Evolutionary conservation across 2,329 filamentous ascomycete species (phyloP), one percentile per base, ranked within the genome.

Genomic region (Ophiostoma sp.): DNA sequence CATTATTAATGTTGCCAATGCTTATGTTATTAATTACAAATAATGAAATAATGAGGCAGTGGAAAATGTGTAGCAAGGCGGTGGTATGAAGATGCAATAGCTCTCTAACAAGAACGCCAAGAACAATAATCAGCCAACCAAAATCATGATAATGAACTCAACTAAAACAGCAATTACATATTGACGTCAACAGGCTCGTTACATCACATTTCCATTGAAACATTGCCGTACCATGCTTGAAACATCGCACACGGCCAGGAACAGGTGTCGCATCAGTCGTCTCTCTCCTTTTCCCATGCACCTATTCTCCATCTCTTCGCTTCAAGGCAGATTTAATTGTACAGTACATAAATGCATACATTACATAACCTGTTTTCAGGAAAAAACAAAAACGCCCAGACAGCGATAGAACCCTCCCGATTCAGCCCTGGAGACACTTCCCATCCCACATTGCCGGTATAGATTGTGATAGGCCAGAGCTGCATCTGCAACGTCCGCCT

Each of bases 381-480:
- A 41, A 15, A 31, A 48, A 17, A 17, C 41, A 68, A 65, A 65
- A 67, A 60, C n/a, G 69, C 64, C 27, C 44, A 39, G 31, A 39
- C 23, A 44, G 36, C 36, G 31, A 44, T 27, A 69, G 33, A 52
- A 36, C 35, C 35, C 41, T 17, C n/a, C 23, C n/a, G 23, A 27
- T 10, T 27, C 20, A 48, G 15, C 57, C 48, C 20, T 23, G 3
- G 11, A 31, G 52, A 11, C 48, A 23, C 35, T 44, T 57, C 33
- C 68, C 33, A 36, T 67, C 33, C 70, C 70, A 54, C 33, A 33
- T 35, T 15, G 65, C 54, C 67, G 70, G 70, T 68, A 71, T 23
- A n/a, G 33, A 66, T 23, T 33, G 54, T 69, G 68, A 71, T 71
- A 67, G 70, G 70, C 70, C 36, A 68, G 69, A 23, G 27, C 57